Evolutionary conservation across 108 stramenopile species (phyloP).

Genomic region (Nannochloropsis granulata): DNA sequence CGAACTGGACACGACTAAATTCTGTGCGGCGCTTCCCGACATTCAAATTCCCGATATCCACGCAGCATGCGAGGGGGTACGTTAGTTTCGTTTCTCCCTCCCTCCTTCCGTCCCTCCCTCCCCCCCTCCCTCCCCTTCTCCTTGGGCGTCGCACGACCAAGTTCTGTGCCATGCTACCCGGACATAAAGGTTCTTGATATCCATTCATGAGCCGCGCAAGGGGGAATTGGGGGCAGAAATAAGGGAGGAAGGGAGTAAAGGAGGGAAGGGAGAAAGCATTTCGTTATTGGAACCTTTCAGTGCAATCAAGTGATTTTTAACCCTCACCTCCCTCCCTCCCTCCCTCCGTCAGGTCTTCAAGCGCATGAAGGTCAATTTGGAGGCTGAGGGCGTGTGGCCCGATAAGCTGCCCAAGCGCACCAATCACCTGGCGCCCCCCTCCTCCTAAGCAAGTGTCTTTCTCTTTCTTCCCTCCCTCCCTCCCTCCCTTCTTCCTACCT

Average conservation of each 20-base stretch:
- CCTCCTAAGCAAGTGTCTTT: neutral
- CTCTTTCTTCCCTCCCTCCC: neutral
- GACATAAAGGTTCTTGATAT: constrained; percentile 68
- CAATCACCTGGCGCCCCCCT: neutral
- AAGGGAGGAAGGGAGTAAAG: constrained; percentile 34
- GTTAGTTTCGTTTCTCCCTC: neutral
- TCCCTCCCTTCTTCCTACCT: neutral
- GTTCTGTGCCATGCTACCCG: too few species aligned
- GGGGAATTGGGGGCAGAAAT: too few species aligned
- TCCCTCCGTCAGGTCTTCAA: constrained; percentile 64
- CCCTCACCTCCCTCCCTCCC: neutral
- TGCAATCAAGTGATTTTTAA: neutral
- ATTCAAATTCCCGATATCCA: neutral
- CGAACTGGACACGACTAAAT: constrained; percentile 63
- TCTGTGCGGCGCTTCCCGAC: neutral
- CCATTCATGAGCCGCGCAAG: constrained; percentile 67
- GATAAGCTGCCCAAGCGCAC: constrained; percentile 15
- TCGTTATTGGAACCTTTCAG: neutral
- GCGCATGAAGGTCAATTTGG: constrained; percentile 81
- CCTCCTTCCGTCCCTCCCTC: neutral
- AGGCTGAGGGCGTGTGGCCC: constrained; percentile 33
- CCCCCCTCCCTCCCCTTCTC: constrained; percentile 30
- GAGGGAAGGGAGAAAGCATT: constrained; percentile 45
- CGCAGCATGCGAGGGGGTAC: neutral
- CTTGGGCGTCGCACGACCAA: constrained; percentile 14